These are phyloP conservation scores for Secale cereale DNA, from an alignment of 176 grass and related monocot species.

Conservation along the genomic window DNA sequence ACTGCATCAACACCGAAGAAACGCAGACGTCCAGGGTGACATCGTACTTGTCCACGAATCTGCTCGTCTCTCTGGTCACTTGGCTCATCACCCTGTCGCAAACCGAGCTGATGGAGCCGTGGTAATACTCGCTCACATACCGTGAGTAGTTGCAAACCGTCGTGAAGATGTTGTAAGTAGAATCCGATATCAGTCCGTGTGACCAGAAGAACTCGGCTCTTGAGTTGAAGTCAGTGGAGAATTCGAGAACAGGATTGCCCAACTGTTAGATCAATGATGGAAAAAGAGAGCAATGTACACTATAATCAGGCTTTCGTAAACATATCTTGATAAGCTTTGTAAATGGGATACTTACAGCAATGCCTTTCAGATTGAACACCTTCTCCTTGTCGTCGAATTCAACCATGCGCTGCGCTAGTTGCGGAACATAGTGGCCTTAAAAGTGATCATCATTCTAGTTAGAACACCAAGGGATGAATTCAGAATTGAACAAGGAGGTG, in stretches of 20 bases:
- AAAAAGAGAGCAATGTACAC: not conserved
- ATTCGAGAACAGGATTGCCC: conserved; percentile 92
- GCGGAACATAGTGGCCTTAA: conserved; percentile 83
- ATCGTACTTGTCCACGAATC: conserved; percentile 93
- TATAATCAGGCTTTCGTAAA: not conserved
- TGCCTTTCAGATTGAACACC: conserved; percentile 94
- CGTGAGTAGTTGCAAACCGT: conserved; percentile 85
- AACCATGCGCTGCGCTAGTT: conserved; percentile 75
- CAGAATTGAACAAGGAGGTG: not conserved
- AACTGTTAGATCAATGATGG: conserved; percentile 22
- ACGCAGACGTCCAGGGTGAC: conserved; percentile 90
- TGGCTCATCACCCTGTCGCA: conserved; percentile 77
- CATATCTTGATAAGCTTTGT: not conserved
- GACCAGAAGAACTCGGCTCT: conserved; percentile 98
- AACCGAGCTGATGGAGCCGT: conserved; percentile 56
- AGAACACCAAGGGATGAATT: not conserved
- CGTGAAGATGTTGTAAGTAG: conserved; percentile 74
- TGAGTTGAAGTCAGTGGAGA: conserved; percentile 93
- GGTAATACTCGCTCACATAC: conserved; percentile 90
- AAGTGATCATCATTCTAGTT: not conserved
- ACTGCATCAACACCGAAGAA: conserved; percentile 73
- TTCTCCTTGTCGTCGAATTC: conserved; percentile 76
- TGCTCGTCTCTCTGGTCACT: conserved; percentile 81
- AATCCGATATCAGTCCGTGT: conserved; percentile 92
- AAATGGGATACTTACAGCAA: conserved; percentile 63